Evolutionary conservation across 331 rosid genomes (phyloP).

Genomic region (Malus hybrid): DNA sequence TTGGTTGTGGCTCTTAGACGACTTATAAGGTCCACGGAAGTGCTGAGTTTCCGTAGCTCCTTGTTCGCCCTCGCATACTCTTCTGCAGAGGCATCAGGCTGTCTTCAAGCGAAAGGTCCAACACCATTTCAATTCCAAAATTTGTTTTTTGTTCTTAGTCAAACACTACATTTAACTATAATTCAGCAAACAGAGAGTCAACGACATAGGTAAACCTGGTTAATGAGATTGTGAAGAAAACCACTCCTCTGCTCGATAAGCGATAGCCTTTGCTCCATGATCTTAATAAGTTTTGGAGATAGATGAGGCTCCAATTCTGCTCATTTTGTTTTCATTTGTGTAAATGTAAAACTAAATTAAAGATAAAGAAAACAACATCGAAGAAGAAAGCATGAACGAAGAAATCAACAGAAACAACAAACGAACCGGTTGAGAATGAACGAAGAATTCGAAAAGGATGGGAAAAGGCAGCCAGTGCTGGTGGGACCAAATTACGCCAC

Average conservation of each 20-base stretch:
- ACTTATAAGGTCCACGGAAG: slow-evolving; percentile 53
- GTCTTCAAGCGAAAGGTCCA: slow-evolving; percentile 46
- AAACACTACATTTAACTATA: background rate
- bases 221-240: slow-evolving; percentile 43
- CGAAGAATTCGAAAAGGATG: background rate
- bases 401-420: background rate
- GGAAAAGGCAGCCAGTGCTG: background rate
- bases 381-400: background rate
- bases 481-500: background rate
- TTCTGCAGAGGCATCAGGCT: slow-evolving; percentile 77
- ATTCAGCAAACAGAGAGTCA: background rate
- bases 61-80: slow-evolving; percentile 80
- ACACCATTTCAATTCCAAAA: slow-evolving; percentile 9
- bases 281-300: slow-evolving; percentile 49
- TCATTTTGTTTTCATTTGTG: background rate
- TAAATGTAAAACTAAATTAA: background rate
- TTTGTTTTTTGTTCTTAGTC: background rate
- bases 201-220: slow-evolving; percentile 35
- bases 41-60: slow-evolving; percentile 76
- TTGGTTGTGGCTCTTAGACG: slow-evolving; percentile 66
- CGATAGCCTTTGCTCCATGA: slow-evolving; percentile 70
- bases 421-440: background rate
- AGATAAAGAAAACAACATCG: too few relatives aligned
- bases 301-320: slow-evolving; percentile 46
- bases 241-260: slow-evolving; percentile 55